Evolutionary conservation across 345 rosid genomes (phyloP).

Genomic region (rapeseed (Brassica napus)): Da-Ae NC_063443.1:1793501-1794000

Average conservation of each 20-base stretch:
- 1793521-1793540: conserved; percentile 35
- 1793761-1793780: conserved; percentile 63
- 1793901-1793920: conserved; percentile 60
- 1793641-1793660: conserved; percentile 43
- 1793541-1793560: conserved; percentile 56
- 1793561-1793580: conserved; percentile 53
- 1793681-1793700: conserved; percentile 52
- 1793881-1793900: conserved; percentile 45
- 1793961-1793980: conserved; percentile 46
- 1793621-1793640: conserved; percentile 40
- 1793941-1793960: conserved; percentile 50
- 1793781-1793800: conserved; percentile 52
- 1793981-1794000: conserved; percentile 18
- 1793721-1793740: conserved; percentile 48
- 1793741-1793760: conserved; percentile 41
- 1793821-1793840: conserved; percentile 48
- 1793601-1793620: conserved; percentile 51
- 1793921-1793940: conserved; percentile 48
- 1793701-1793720: conserved; percentile 48
- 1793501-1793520: conserved; percentile 68
- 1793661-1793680: conserved; percentile 57
- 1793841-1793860: conserved; percentile 48
- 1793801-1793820: conserved; percentile 42
- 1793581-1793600: conserved; percentile 45
- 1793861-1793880: conserved; percentile 51